phyloP scores from a whole-genome alignment of 495 filamentous ascomycete species.

The Pseudoneurospora amorphoporcata region DNA sequence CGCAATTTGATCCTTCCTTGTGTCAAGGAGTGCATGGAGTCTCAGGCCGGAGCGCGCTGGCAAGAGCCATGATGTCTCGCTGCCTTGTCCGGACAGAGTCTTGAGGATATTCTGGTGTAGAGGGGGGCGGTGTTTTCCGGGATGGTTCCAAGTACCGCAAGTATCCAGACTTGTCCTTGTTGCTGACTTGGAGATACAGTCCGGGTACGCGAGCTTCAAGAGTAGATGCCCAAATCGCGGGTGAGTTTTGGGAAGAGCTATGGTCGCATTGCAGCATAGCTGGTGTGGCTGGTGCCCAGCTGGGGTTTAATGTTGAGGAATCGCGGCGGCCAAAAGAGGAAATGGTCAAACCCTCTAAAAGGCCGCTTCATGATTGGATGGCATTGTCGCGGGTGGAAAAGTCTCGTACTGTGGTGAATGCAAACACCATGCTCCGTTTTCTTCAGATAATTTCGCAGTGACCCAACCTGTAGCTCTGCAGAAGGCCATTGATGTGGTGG shows the following conservation, averaged over 20 bases:
- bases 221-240: neutral
- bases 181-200: neutral
- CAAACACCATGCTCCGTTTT: neutral
- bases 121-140: neutral
- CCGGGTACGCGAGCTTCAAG: neutral
- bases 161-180: neutral
- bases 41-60: neutral
- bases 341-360: neutral
- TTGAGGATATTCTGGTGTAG: neutral
- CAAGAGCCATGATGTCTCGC: neutral
- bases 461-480: neutral
- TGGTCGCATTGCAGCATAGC: neutral
- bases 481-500: neutral
- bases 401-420: neutral
- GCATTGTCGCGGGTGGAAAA: neutral
- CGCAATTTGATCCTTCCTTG: neutral
- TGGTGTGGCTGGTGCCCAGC: neutral
- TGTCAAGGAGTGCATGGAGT: neutral
- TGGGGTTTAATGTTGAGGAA: neutral
- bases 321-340: neutral
- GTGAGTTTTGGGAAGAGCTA: neutral
- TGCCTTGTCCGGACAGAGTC: neutral
- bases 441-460: neutral
- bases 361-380: neutral
- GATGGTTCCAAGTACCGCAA: neutral